Percentiles rank a stretch among this genome's conserved stretches.
These are phyloP conservation scores for Yamadazyma scolyti DNA, from an alignment of 805 yeast genomes.

Conservation along the genomic window DNA sequence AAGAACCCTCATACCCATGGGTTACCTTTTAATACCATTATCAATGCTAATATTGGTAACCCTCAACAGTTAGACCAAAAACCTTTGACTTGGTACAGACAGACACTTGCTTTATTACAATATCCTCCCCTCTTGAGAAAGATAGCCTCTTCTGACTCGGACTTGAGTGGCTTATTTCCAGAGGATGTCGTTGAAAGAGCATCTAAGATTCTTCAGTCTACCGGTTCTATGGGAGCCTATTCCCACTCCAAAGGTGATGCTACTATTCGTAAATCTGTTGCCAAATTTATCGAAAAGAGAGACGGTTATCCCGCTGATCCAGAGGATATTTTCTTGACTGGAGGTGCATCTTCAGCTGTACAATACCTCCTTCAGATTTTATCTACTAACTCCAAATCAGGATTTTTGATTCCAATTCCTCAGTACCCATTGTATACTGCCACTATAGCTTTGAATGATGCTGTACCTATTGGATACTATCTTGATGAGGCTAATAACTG, in stretches of 20 bases:
- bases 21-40: constrained; percentile 72
- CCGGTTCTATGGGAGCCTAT: constrained; percentile 92
- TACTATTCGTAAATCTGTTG: constrained; percentile 70
- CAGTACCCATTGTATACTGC: constrained; percentile 98
- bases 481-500: constrained; percentile 78
- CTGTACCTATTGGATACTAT: constrained; percentile 82
- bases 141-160: constrained; percentile 1
- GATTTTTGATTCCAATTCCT: constrained; percentile 91
- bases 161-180: constrained; percentile 40
- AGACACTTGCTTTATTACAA: constrained; percentile 81
- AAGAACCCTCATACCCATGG: constrained; percentile 49
- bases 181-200: constrained; percentile 77
- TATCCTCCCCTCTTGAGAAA: constrained; percentile 63
- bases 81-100: constrained; percentile 94
- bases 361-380: constrained; percentile 68
- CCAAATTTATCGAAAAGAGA: constrained; percentile 71
- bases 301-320: constrained; percentile 62
- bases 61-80: constrained; percentile 96
- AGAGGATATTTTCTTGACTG: constrained; percentile 75
- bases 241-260: constrained; percentile 89
- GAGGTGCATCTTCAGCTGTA: constrained; percentile 97
- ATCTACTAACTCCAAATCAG: constrained; percentile 63
- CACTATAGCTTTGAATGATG: constrained; percentile 77
- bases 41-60: constrained; percentile 93
- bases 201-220: constrained; percentile 47